phyloP scores from a whole-genome alignment of 805 yeast genomes.

The Peterozyma xylosa region DNA sequence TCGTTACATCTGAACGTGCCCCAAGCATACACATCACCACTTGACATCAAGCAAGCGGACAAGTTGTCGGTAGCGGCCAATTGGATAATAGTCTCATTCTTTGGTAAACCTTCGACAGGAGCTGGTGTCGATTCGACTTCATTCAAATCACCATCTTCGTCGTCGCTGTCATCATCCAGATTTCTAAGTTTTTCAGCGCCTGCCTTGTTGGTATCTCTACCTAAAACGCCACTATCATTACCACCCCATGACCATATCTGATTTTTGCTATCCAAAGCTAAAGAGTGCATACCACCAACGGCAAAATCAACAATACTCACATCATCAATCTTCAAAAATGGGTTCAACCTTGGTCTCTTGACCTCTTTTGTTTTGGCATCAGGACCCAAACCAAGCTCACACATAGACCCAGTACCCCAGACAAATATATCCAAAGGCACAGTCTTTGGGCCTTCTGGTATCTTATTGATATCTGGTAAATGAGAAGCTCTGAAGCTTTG shows the following conservation, averaged over 20 bases:
- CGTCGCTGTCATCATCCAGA: slow-evolving; percentile 54
- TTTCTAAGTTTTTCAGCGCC: slow-evolving; percentile 61
- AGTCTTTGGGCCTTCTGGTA: slow-evolving; percentile 26
- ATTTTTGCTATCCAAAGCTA: slow-evolving; percentile 73
- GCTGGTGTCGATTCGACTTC: slow-evolving; percentile 87
- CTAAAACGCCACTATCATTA: slow-evolving; percentile 86
- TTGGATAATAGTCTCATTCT: slow-evolving; percentile 56
- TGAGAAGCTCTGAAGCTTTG: slow-evolving; percentile 37
- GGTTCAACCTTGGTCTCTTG: slow-evolving; percentile 90
- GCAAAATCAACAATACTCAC: slow-evolving; percentile 78
- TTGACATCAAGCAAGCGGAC: slow-evolving; percentile 69
- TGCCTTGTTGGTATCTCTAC: slow-evolving; percentile 67
- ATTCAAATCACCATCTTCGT: slow-evolving; percentile 80
- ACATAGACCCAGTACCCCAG: slow-evolving; percentile 97
- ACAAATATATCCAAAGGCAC: slow-evolving; percentile 71
- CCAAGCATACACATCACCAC: slow-evolving; percentile 94
- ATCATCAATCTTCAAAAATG: slow-evolving; percentile 54
- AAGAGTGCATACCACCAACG: slow-evolving; percentile 92
- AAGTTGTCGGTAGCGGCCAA: slow-evolving; percentile 89
- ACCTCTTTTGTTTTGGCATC: slow-evolving; percentile 87
- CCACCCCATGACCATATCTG: slow-evolving; percentile 98
- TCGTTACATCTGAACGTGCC: slow-evolving; percentile 94
- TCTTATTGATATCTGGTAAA: slow-evolving; percentile 36
- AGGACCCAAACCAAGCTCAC: slow-evolving; percentile 97
- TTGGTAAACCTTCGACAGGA: slow-evolving; percentile 59